Evolutionary conservation across 2,329 filamentous ascomycete species (phyloP), one percentile per base, ranked within the genome.

Genomic region (Alternaria novae-zelandiae): DNA sequence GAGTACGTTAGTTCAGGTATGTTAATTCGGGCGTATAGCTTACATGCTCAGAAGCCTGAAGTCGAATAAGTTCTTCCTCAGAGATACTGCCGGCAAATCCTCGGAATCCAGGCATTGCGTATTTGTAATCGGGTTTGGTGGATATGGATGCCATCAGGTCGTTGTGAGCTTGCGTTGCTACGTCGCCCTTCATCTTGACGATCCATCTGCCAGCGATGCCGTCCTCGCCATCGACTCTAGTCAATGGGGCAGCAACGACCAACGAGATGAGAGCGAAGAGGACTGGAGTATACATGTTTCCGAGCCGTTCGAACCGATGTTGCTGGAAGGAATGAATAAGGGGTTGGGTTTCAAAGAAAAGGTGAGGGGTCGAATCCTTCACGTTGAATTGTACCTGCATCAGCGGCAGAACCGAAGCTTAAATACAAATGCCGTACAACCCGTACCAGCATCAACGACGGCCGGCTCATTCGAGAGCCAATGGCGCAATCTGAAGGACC

Each of bases 131-230:
- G 8, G 73, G 71, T 5, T 60, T 20, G 17, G 60, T 56, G 2
- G 65, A 63, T 5, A 78, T 54, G 11, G 71, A 61, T n/a, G 68
- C 64, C 26, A 65, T 72, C 6, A 72, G 49, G 20, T 59, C 54
- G 4, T 74, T 61, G 3, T 78, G 53, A 46, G 67, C 62, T 3
- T 66, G 60, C 3, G 70, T 63, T 53, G 66, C 57, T 23, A 73
- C 55, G 20, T 76, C 74, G 28, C 74, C 68, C 68, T 81, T 82
- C 57, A 83, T 57, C 72, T 82, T 83, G 70, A 84, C 79, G 51
- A 84, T 82, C 57, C 47, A 59, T 46, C 45, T 54, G 3, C 47
- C 57, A 5, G 47, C 4, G 23, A 59, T 10, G 20, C 20, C 57
- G 36, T 59, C 15, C 12, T 7, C 17, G 10, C 10, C 10, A 1